phyloP scores from a whole-genome alignment of 129 eudicot species.

The Chrysanthemum seticuspe region DNA sequence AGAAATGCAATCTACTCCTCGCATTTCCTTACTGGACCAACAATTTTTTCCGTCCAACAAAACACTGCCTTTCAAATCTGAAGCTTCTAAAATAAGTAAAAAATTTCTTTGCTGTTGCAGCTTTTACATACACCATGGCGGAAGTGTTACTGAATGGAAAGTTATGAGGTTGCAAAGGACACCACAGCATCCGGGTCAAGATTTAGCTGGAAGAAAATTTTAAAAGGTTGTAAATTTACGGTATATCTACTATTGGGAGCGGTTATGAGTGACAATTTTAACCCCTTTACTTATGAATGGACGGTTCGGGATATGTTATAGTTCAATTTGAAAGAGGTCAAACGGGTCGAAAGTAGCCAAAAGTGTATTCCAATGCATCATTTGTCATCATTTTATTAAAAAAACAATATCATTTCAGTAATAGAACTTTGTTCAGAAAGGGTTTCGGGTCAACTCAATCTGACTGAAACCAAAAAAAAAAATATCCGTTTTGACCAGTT shows the following conservation, averaged over 20 bases:
- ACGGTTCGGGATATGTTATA: neutral
- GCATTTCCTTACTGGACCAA: no score
- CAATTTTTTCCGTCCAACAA: neutral
- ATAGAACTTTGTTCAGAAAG: no score
- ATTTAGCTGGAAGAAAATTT: conserved; percentile 50
- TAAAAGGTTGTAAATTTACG: conserved; percentile 4
- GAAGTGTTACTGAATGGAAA: neutral
- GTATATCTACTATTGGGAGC: neutral
- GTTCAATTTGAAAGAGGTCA: no score
- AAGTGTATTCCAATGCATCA: no score
- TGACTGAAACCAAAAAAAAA: no score
- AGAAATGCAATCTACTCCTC: no score
- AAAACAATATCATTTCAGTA: no score
- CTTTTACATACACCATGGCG: neutral
- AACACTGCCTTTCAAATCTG: neutral
- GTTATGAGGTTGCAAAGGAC: conserved; percentile 28
- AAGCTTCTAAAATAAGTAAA: neutral
- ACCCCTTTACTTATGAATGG: neutral
- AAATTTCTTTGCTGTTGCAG: neutral
- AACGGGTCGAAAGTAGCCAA: no score
- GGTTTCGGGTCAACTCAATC: neutral
- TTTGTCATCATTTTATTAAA: no score
- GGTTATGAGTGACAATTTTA: no score
- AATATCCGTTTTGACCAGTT: no score
- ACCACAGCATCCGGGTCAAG: conserved; percentile 76